Evolutionary conservation across 768 basidiomycete species (phyloP), one percentile per base, ranked within the genome.

Genomic region (Mycena albidolilacea): DNA sequence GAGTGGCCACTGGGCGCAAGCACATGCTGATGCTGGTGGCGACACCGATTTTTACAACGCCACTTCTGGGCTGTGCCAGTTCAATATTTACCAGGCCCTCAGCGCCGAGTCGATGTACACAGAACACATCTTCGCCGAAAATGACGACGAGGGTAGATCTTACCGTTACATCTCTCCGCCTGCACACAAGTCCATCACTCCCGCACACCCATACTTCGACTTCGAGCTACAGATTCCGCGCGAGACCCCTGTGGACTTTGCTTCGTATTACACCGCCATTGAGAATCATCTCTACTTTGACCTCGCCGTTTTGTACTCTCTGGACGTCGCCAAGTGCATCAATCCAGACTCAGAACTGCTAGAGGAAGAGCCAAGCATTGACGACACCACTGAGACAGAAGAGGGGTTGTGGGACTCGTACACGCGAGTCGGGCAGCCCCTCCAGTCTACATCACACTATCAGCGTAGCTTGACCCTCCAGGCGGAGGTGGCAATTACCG

Each of bases 391-490:
- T 3, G 30, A n/a, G 35, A 59, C 39, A 1, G 72, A 74, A 21
- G 72, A 74, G 21, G 64, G 54, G 3, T 52, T 74, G 12, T 74
- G 72, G 72, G 59, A 74, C 57, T 2, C 48, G 9, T 21, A 58
- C 54, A 69, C 66, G 15, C 57, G 14, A 3, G 39, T 73, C 11
- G 67, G 62, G 1, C 8, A 65, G 58, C 55, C 69, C 5, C 2
- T 5, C 37, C 4, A 50, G 7, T 17, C 30, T 1, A 48, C 9
- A 3, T 67, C 19, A 15, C 3, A 11, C 2, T 30, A 30, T 3
- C 0, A 0, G 30, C 62, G 68, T 7, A 43, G 7, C 1, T 2
- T 69, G 8, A 7, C 2, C 15, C 68, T 74, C 55, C 11, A 19
- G 11, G 54, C 59, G 7, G 8, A 10, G 1, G 55, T 70, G n/a